These are phyloP conservation scores for Pyricularia grisea DNA, from an alignment of 2,329 filamentous ascomycete species.

Conservation along the genomic window DNA sequence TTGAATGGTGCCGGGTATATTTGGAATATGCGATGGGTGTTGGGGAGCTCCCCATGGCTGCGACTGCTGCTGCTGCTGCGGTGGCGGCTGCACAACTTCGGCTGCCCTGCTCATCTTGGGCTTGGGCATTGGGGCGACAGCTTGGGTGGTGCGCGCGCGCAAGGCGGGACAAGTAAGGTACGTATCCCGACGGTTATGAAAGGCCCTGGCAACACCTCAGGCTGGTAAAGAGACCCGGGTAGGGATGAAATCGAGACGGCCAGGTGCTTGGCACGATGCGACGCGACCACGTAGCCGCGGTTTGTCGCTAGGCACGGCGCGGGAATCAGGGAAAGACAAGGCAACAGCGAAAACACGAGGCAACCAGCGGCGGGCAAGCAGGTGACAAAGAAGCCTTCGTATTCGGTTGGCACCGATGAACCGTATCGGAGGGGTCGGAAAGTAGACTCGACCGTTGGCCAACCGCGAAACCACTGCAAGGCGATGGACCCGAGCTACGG, in stretches of 20 bases:
- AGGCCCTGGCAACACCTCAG: neutral
- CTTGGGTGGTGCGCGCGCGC: neutral
- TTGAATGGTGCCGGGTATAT: slow-evolving; percentile 14
- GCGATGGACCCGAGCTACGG: neutral
- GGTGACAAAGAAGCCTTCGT: neutral
- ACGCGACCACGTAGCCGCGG: neutral
- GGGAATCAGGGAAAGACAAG: neutral
- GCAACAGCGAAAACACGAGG: neutral
- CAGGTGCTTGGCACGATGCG: neutral
- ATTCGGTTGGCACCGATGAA: neutral
- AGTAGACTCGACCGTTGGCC: neutral
- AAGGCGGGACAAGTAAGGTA: neutral
- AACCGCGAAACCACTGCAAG: neutral
- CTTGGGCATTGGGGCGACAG: neutral
- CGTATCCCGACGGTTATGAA: neutral
- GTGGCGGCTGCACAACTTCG: slow-evolving; percentile 10
- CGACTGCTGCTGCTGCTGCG: slow-evolving; percentile 8
- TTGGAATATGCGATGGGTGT: slow-evolving; percentile 17
- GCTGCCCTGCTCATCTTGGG: slow-evolving; percentile 12
- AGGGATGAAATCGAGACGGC: neutral
- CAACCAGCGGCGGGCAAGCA: neutral
- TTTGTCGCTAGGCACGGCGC: neutral
- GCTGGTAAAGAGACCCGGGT: neutral
- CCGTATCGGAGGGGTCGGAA: neutral
- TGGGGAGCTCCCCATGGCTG: slow-evolving; percentile 12